phyloP scores from a whole-genome alignment of 78 protist species.

The Dictyostelium capitatum region DNA sequence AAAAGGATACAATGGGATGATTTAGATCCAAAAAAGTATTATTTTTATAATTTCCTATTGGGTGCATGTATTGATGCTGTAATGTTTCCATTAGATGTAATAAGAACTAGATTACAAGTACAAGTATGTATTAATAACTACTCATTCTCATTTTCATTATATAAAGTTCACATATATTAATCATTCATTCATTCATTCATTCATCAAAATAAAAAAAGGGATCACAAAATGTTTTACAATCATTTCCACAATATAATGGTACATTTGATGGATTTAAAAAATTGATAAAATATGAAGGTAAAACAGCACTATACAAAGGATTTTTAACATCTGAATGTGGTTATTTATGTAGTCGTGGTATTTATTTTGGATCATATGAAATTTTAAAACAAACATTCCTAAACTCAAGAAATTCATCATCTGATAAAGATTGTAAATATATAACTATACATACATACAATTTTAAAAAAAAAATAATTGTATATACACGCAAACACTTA shows the following conservation, averaged over 20 bases:
- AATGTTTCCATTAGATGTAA: slow-evolving; percentile 67
- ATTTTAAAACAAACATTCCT: slow-evolving; percentile 24
- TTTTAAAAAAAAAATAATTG: neutral
- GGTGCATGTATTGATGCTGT: slow-evolving; percentile 40
- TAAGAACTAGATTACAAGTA: slow-evolving; percentile 73
- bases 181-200: neutral
- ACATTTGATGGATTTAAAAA: slow-evolving; percentile 64
- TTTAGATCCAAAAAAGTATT: slow-evolving; percentile 72
- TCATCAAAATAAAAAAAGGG: neutral
- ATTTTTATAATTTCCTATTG: slow-evolving; percentile 48
- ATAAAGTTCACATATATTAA: neutral
- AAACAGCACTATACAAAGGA: slow-evolving; percentile 49
- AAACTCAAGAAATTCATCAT: neutral
- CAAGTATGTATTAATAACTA: slow-evolving; percentile 27
- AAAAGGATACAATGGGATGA: slow-evolving; percentile 74
- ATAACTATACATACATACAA: neutral
- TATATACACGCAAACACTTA: neutral
- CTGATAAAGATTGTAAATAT: neutral
- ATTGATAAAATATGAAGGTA: slow-evolving; percentile 38
- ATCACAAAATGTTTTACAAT: slow-evolving; percentile 40
- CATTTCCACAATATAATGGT: slow-evolving; percentile 62
- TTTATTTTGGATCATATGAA: slow-evolving; percentile 72
- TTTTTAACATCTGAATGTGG: slow-evolving; percentile 56
- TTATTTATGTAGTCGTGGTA: slow-evolving; percentile 32
- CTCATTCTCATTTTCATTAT: neutral